A percentile compares a stretch with the other conserved stretches of the same genome.
Evolutionary conservation across 23 red algal genomes (phyloP).

Genomic region (Rhodosorus marinus): DNA sequence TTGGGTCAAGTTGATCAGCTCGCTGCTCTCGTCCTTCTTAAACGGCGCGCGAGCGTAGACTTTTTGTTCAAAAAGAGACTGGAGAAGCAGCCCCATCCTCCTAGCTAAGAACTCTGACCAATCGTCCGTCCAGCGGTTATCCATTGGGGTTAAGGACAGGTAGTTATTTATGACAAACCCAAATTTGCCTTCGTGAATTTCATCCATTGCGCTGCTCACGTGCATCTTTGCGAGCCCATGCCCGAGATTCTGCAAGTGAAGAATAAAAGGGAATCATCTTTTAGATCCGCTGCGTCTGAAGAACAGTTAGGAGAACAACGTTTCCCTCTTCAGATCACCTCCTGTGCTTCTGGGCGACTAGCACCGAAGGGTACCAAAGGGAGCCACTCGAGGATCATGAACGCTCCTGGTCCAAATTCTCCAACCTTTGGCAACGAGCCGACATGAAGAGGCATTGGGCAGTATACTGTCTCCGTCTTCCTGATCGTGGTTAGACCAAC

Average conservation of each 20-base stretch:
- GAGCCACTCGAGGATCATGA: neutral
- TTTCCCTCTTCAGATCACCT: no score
- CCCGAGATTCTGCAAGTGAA: no score
- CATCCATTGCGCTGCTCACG: neutral
- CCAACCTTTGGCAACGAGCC: conserved; percentile 2
- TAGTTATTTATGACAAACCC: conserved; percentile 3
- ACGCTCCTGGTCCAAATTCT: conserved; percentile 2
- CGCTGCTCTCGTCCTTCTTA: conserved; percentile 16
- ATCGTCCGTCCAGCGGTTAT: conserved; percentile 16
- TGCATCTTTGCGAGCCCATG: neutral
- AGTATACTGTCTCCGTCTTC: neutral
- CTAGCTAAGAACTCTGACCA: conserved; percentile 26
- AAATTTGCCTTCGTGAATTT: conserved; percentile 1
- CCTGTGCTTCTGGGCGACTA: conserved; percentile 1
- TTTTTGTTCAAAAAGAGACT: conserved; percentile 3
- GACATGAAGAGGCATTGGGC: neutral
- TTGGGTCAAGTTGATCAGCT: conserved; percentile 14
- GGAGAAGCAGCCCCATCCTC: conserved; percentile 4
- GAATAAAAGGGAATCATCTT: no score
- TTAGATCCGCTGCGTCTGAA: no score
- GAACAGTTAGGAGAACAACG: no score
- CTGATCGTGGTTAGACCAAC: neutral
- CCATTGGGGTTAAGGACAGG: conserved; percentile 13
- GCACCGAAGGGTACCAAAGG: conserved; percentile 2
- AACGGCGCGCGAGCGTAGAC: conserved; percentile 5